A percentile compares a stretch with the other conserved stretches of the same genome.
Evolutionary conservation across 495 filamentous ascomycete genomes (phyloP).

Genomic region (Bombardia bombarda): DNA sequence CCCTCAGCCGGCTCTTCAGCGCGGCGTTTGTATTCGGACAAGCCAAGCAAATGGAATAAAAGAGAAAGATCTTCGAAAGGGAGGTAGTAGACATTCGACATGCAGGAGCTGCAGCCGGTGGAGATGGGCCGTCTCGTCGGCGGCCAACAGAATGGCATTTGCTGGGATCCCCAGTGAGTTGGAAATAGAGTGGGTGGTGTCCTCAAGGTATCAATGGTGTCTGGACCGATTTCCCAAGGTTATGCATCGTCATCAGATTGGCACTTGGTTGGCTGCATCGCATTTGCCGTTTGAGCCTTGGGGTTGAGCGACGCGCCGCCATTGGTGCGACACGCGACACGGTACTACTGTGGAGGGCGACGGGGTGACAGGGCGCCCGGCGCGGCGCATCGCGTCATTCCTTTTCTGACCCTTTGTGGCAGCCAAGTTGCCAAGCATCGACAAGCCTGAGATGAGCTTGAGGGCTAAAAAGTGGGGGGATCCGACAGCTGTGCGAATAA

Average conservation of each 20-base stretch:
- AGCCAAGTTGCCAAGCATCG: no score
- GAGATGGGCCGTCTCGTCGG: slow-evolving; percentile 11
- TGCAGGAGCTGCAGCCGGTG: slow-evolving; percentile 6
- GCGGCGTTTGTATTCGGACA: no score
- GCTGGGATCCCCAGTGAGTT: slow-evolving; percentile 12
- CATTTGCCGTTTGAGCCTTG: slow-evolving; percentile 5
- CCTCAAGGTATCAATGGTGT: no score
- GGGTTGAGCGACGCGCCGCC: slow-evolving; percentile 8
- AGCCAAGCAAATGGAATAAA: no score
- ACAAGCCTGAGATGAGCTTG: no score
- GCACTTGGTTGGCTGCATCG: slow-evolving; percentile 1
- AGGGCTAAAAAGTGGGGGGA: no score
- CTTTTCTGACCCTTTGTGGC: not conserved
- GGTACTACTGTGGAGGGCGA: slow-evolving; percentile 1
- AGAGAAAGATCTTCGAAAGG: no score
- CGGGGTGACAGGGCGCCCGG: slow-evolving; percentile 9
- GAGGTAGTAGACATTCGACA: no score
- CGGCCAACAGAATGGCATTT: slow-evolving; percentile 9
- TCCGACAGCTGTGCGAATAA: no score
- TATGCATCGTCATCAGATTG: slow-evolving; percentile 1
- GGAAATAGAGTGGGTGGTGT: slow-evolving; percentile 20
- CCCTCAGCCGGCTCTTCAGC: no score
- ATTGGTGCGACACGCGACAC: slow-evolving; percentile 23
- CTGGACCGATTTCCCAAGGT: slow-evolving; percentile 7
- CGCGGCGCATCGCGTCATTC: slow-evolving; percentile 23